These are phyloP conservation scores for Albatrellus ellisii DNA, from an alignment of 768 basidiomycete genomes.

Conservation along the genomic window DNA sequence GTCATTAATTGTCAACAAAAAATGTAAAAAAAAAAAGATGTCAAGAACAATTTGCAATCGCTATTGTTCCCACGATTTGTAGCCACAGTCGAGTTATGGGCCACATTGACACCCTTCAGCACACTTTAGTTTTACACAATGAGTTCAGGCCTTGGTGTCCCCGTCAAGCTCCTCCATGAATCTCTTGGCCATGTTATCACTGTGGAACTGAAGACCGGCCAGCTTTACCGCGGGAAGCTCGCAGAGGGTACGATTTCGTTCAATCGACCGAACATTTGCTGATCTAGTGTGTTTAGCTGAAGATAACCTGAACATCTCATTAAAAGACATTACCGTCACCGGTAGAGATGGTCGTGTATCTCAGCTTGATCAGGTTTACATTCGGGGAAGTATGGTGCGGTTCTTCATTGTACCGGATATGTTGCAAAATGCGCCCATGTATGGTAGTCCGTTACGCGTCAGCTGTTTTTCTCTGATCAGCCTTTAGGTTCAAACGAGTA, in stretches of 20 bases:
- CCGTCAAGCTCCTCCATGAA: conserved; percentile 94
- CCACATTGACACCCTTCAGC: too few species aligned
- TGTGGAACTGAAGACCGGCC: conserved; percentile 96
- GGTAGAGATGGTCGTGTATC: conserved; percentile 97
- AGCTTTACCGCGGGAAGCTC: conserved; percentile 93
- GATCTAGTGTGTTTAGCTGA: conserved; percentile 54
- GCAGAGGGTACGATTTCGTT: conserved; percentile 64
- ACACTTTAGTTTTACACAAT: conserved; percentile 15
- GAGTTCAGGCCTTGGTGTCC: conserved; percentile 70
- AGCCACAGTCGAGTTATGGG: too few species aligned
- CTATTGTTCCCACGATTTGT: too few species aligned
- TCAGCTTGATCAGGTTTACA: conserved; percentile 98
- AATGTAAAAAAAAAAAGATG: too few species aligned
- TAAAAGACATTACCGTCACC: conserved; percentile 95
- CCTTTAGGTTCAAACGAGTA: conserved; percentile 90
- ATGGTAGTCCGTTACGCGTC: conserved; percentile 21
- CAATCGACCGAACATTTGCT: conserved; percentile 1
- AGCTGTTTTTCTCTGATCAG: neutral
- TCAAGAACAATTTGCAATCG: too few species aligned
- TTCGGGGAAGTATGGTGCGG: conserved; percentile 93
- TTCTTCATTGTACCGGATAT: conserved; percentile 99
- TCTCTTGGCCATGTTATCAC: conserved; percentile 93
- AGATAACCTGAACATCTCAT: conserved; percentile 93
- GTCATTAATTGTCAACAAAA: too few species aligned
- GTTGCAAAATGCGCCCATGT: conserved; percentile 99